Evolutionary conservation across 2,329 filamentous ascomycete species (phyloP).

Genomic region (Apiospora saccharicola): DNA sequence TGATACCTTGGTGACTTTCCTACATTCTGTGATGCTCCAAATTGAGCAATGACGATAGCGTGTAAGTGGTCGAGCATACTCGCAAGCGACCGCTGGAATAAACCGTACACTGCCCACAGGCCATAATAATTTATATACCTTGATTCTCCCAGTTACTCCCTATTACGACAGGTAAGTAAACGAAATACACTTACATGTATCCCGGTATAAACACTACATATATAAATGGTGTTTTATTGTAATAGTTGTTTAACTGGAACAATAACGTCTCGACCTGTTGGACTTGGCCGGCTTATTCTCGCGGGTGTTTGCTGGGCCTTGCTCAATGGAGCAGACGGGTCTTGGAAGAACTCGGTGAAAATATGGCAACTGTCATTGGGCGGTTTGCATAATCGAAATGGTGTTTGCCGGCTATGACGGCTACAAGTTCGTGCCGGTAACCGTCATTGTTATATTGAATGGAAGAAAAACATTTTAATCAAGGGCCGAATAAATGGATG

Average conservation of each 20-base stretch:
- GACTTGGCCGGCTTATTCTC: too few species aligned
- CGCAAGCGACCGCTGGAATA: too few species aligned
- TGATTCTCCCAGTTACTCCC: too few species aligned
- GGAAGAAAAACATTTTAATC: not conserved
- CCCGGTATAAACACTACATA: too few species aligned
- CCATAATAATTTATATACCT: too few species aligned
- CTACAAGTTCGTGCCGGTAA: slow-evolving; percentile 16
- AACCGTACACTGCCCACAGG: too few species aligned
- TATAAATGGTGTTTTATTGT: too few species aligned
- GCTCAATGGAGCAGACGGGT: not conserved
- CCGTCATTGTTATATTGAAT: not conserved
- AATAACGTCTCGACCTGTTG: too few species aligned
- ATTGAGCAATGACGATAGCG: not conserved
- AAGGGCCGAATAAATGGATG: not conserved
- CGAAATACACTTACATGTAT: too few species aligned
- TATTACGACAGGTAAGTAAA: too few species aligned
- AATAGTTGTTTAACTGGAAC: too few species aligned
- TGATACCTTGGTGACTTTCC: not conserved
- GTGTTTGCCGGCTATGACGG: slow-evolving; percentile 19
- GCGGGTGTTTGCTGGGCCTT: not conserved
- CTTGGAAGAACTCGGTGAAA: not conserved
- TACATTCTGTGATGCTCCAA: not conserved
- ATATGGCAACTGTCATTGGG: slow-evolving; percentile 9
- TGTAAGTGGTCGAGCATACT: not conserved
- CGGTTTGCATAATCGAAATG: not conserved